Conservation (phyloP, 192 early-diverging fungal genomes). For the Coemansia sp. region DNA sequence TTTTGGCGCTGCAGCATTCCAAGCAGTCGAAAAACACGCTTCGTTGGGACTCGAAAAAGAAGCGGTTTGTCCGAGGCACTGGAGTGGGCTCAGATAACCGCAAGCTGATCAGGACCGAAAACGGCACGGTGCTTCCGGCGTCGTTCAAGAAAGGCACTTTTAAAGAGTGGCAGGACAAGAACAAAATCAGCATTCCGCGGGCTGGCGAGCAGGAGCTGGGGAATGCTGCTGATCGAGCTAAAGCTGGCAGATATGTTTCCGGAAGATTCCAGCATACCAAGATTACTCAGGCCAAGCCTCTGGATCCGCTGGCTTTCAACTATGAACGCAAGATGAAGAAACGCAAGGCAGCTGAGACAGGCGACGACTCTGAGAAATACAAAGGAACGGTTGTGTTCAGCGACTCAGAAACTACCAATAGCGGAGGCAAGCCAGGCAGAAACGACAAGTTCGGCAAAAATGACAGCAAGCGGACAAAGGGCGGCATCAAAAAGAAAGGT, state of each 20-base stretch:
- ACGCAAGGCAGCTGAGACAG: conserved; percentile 36
- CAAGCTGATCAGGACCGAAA: conserved; percentile 90
- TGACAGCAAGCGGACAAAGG: conserved; percentile 29
- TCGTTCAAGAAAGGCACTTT: conserved; percentile 85
- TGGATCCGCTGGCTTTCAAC: conserved; percentile 63
- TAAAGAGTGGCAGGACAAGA: conserved; percentile 89
- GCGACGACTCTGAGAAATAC: conserved; percentile 27
- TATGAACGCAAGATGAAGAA: conserved; percentile 68
- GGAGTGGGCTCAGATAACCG: conserved; percentile 94
- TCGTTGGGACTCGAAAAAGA: conserved; percentile 93
- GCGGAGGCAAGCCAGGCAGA: conserved; percentile 7
- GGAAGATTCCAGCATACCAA: conserved; percentile 78
- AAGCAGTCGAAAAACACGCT: conserved; percentile 55
- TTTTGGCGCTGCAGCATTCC: conserved; percentile 58
- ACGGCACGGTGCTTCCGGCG: conserved; percentile 84
- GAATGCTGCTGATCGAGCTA: conserved; percentile 30
- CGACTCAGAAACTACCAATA: conserved; percentile 8
- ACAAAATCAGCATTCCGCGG: conserved; percentile 73
- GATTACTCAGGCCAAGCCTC: conserved; percentile 65
- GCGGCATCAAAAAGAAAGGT: conserved; percentile 3
- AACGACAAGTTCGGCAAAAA: conserved; percentile 1
- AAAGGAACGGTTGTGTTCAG: conserved; percentile 51
- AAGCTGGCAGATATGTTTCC: conserved; percentile 46
- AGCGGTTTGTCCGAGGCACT: conserved; percentile 77
- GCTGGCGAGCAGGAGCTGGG: conserved; percentile 81